Conservation (phyloP, 768 basidiomycete species). For the Suillus hirtellus region DNA sequence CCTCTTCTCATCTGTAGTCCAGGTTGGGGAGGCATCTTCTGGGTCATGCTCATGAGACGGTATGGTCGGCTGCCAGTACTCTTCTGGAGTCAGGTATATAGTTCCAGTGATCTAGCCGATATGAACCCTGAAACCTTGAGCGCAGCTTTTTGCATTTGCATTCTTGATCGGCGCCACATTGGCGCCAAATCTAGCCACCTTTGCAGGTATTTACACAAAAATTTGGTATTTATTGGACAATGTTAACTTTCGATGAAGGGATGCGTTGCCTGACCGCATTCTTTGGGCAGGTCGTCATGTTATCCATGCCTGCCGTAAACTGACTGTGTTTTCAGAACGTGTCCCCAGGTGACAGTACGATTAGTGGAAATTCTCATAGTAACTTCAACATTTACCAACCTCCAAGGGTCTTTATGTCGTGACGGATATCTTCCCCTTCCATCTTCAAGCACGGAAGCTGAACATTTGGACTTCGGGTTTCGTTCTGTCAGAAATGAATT, state of each 20-base stretch:
- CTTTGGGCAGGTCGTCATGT: slow-evolving; percentile 27
- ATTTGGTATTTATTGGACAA: not conserved
- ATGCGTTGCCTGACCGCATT: slow-evolving; percentile 35
- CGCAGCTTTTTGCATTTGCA: slow-evolving; percentile 41
- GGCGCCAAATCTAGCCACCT: slow-evolving; percentile 47
- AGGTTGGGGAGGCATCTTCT: slow-evolving; percentile 35
- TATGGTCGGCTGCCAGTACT: slow-evolving; percentile 31
- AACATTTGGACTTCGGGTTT: slow-evolving; percentile 57
- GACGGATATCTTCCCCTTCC: slow-evolving; percentile 55
- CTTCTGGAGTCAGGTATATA: slow-evolving; percentile 29
- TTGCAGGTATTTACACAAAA: slow-evolving; percentile 39
- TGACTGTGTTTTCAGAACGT: slow-evolving; percentile 36
- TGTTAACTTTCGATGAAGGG: slow-evolving; percentile 15
- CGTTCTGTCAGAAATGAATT: slow-evolving; percentile 45
- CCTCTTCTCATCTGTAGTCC: not conserved
- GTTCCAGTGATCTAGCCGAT: not conserved
- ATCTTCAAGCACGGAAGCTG: slow-evolving; percentile 51
- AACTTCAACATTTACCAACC: not conserved
- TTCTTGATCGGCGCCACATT: slow-evolving; percentile 54
- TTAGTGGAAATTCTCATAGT: not conserved
- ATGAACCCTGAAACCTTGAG: not conserved
- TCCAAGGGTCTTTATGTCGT: slow-evolving; percentile 45
- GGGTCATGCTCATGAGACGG: slow-evolving; percentile 32
- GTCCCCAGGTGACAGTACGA: slow-evolving; percentile 50
- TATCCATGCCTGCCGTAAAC: not conserved